Percentiles rank a stretch among this genome's conserved stretches.
These are phyloP conservation scores for Takashimella tepidaria DNA, from an alignment of 1,284 basidiomycete genomes.

Conservation along the genomic window DNA sequence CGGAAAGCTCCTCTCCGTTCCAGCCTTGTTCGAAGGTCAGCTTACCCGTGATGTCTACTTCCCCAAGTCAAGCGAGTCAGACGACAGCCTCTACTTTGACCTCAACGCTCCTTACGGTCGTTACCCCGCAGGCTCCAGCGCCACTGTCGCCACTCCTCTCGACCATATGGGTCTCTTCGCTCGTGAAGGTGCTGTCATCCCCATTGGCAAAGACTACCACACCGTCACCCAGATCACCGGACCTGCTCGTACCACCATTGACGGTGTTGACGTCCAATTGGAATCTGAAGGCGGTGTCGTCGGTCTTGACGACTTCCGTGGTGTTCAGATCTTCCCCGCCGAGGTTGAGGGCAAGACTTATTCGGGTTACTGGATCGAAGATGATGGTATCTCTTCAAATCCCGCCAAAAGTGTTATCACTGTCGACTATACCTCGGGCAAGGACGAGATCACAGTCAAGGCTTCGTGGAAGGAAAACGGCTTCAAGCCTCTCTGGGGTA, in stretches of 20 bases:
- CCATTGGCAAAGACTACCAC: conserved; percentile 44
- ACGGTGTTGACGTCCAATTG: conserved; percentile 45
- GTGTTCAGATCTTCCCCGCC: conserved; percentile 47
- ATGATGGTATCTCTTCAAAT: conserved; percentile 47
- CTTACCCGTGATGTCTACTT: conserved; percentile 45
- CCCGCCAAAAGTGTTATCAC: conserved; percentile 35
- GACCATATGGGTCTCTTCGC: conserved; percentile 48
- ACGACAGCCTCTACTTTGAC: conserved; percentile 33
- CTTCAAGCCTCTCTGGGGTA: conserved; percentile 47
- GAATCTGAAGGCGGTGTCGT: conserved; percentile 45
- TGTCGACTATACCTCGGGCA: conserved; percentile 30
- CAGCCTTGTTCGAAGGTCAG: conserved; percentile 43
- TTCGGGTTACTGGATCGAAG: conserved; percentile 46
- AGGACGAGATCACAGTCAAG: conserved; percentile 32
- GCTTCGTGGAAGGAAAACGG: conserved; percentile 32
- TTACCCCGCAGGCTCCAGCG: conserved; percentile 29
- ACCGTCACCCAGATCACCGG: conserved; percentile 44
- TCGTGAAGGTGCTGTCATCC: conserved; percentile 47
- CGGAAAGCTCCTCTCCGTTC: conserved; percentile 44
- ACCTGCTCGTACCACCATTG: conserved; percentile 36
- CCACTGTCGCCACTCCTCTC: conserved; percentile 44
- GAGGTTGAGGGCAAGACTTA: conserved; percentile 13
- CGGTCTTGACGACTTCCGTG: conserved; percentile 48
- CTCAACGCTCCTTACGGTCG: conserved; percentile 29
- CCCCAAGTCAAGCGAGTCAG: conserved; percentile 30